A percentile compares a stretch with the other conserved stretches of the same genome.
phyloP scores from a whole-genome alignment of 2,329 filamentous ascomycete species.

The Penicillium sp. region DNA sequence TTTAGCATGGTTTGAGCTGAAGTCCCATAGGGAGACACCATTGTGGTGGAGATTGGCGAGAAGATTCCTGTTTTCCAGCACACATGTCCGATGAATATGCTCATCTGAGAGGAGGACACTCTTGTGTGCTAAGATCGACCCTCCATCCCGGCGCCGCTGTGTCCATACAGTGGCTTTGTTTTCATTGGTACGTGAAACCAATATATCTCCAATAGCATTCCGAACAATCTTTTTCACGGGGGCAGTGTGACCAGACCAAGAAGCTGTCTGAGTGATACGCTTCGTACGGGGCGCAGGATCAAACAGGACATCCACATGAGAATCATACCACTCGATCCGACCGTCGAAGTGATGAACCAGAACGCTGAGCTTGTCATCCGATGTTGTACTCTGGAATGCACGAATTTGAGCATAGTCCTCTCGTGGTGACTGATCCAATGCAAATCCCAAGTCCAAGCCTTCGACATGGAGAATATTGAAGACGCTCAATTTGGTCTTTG shows the following conservation, averaged over 20 bases:
- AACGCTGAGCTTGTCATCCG: slow-evolving; percentile 65
- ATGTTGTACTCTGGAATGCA: slow-evolving; percentile 65
- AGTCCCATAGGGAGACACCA: slow-evolving; percentile 76
- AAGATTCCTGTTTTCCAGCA: slow-evolving; percentile 73
- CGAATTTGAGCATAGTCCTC: slow-evolving; percentile 66
- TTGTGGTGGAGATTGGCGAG: slow-evolving; percentile 75
- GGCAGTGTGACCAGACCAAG: slow-evolving; percentile 81
- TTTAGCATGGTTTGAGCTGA: slow-evolving; percentile 57
- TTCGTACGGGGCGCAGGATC: slow-evolving; percentile 62
- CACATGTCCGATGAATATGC: slow-evolving; percentile 75
- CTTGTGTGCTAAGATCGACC: slow-evolving; percentile 60
- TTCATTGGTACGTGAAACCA: slow-evolving; percentile 75
- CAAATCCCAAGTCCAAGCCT: slow-evolving; percentile 48
- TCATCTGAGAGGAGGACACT: slow-evolving; percentile 65
- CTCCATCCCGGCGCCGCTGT: slow-evolving; percentile 54
- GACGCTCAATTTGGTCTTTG: slow-evolving; percentile 63
- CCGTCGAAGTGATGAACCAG: slow-evolving; percentile 84
- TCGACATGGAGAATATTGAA: slow-evolving; percentile 83
- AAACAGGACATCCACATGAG: slow-evolving; percentile 74
- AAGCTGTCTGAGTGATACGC: slow-evolving; percentile 61
- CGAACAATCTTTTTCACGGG: slow-evolving; percentile 82
- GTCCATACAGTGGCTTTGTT: slow-evolving; percentile 83
- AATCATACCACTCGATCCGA: slow-evolving; percentile 75
- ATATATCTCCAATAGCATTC: slow-evolving; percentile 73
- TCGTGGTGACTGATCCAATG: slow-evolving; percentile 25